Evolutionary conservation across 768 basidiomycete species (phyloP).

Genomic region (Russula emetica): DNA sequence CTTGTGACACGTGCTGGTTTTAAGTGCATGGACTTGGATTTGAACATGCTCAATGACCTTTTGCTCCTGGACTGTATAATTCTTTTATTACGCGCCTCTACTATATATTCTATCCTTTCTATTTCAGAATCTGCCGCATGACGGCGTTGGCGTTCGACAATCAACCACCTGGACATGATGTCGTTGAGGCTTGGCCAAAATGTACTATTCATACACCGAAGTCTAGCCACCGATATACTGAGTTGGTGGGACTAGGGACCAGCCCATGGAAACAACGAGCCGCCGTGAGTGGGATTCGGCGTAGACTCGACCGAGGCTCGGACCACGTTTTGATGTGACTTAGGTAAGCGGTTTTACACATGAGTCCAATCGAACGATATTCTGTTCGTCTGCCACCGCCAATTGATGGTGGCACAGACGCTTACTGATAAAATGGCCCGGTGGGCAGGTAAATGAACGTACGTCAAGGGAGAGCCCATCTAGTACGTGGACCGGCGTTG

Average conservation of each 20-base stretch:
- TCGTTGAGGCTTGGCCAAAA: not conserved
- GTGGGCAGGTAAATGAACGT: not conserved
- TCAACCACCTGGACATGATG: not conserved
- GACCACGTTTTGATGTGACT: not conserved
- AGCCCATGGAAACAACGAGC: not conserved
- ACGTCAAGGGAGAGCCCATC: too few species aligned
- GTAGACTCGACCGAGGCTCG: too few species aligned
- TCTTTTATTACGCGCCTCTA: slow-evolving; percentile 13
- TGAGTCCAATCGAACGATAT: not conserved
- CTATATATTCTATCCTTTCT: not conserved
- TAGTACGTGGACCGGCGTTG: too few species aligned
- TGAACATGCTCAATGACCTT: slow-evolving; percentile 10
- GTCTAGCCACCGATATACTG: not conserved
- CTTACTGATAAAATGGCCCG: not conserved
- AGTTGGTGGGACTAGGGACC: not conserved
- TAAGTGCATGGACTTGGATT: slow-evolving; percentile 12
- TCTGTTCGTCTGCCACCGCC: not conserved
- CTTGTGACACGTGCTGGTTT: not conserved
- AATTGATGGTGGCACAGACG: not conserved
- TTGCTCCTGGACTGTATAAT: slow-evolving; percentile 16
- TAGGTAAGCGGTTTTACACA: not conserved
- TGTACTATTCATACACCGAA: too few species aligned
- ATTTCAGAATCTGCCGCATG: not conserved
- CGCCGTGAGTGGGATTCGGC: not conserved
- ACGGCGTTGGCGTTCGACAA: not conserved